Conservation (phyloP, 371 early-diverging fungal genomes). For the Mortierella sp. region DNA sequence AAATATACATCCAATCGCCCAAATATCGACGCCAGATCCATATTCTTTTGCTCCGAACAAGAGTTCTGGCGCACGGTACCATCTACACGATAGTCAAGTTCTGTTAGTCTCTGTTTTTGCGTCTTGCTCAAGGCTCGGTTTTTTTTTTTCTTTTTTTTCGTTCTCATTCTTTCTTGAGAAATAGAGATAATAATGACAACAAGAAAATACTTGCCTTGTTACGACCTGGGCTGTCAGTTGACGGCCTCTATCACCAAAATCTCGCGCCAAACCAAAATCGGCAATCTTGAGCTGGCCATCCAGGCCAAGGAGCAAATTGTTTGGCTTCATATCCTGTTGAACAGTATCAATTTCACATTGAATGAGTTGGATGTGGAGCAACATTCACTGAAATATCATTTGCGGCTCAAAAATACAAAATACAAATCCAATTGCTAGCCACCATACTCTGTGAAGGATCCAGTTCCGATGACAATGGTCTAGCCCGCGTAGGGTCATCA, state of each 20-base stretch:
- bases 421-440: neutral
- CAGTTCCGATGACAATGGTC: constrained; percentile 94
- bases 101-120: neutral
- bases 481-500: constrained; percentile 96
- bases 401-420: neutral
- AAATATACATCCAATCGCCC: constrained; percentile 99
- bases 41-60: constrained; percentile 95
- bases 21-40: constrained; percentile 94
- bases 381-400: too few relatives aligned
- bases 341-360: neutral
- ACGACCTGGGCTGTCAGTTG: constrained; percentile 96
- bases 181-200: too few relatives aligned
- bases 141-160: neutral
- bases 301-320: constrained; percentile 95
- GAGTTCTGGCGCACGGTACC: constrained; percentile 99
- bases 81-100: constrained; percentile 63
- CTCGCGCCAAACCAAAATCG: constrained; percentile 99
- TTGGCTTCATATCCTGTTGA: constrained; percentile 98
- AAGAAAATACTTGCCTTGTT: constrained; percentile 75
- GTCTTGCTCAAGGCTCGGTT: too few relatives aligned
- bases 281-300: constrained; percentile 97
- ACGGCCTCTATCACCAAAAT: constrained; percentile 85
- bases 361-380: neutral
- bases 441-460: constrained; percentile 90
- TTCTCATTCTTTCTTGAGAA: neutral